phyloP scores from a whole-genome alignment of 176 grass and related monocot genomes.

The Oryza rufipogon region DNA sequence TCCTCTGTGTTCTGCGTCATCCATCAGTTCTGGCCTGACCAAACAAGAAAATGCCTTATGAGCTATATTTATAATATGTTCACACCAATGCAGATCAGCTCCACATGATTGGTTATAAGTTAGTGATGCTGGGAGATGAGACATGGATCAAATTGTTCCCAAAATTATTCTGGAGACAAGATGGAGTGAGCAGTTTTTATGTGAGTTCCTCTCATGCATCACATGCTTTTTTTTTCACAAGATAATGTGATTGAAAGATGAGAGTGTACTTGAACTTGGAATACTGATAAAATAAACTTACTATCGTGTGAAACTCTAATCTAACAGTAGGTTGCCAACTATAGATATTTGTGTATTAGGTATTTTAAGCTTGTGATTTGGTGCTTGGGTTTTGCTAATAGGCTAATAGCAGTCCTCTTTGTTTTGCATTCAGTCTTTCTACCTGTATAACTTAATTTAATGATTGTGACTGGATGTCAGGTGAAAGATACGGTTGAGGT shows the following conservation, averaged over 20 bases:
- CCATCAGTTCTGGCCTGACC: constrained; percentile 2
- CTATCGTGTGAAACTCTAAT: not conserved
- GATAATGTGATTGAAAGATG: constrained; percentile 8
- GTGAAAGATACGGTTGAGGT: constrained; percentile 98
- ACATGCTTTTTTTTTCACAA: constrained; percentile 9
- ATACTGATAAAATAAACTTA: not conserved
- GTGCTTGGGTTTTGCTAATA: not conserved
- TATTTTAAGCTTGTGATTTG: not conserved
- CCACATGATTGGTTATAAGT: constrained; percentile 72
- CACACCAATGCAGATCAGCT: constrained; percentile 71
- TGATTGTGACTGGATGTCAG: constrained; percentile 49
- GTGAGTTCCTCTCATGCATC: constrained; percentile 47
- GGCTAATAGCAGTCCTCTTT: not conserved
- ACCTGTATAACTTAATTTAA: not conserved
- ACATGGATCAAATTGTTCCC: constrained; percentile 99
- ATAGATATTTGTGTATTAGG: constrained; percentile 30
- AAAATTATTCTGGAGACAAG: constrained; percentile 82
- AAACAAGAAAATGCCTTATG: not conserved
- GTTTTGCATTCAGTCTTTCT: not conserved
- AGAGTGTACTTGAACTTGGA: not conserved
- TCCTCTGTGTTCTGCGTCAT: not conserved
- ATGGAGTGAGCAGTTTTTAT: constrained; percentile 97
- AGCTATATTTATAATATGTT: constrained; percentile 25
- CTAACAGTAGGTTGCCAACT: not conserved
- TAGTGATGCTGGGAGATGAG: constrained; percentile 95